phyloP scores from a whole-genome alignment of 139 green algal genomes.

The Coelastrella sp. region DNA sequence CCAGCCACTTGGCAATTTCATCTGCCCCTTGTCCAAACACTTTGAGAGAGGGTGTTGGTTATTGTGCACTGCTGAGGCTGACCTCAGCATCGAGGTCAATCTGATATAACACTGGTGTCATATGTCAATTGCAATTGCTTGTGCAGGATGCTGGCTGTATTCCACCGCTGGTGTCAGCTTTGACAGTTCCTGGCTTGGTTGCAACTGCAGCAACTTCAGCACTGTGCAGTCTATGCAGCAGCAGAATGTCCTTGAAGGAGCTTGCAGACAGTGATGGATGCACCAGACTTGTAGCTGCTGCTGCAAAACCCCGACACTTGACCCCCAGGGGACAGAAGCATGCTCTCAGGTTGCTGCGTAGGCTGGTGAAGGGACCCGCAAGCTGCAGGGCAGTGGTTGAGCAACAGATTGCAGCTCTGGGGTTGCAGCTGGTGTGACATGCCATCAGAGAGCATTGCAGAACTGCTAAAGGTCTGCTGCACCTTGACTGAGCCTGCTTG shows the following conservation, averaged over 20 bases:
- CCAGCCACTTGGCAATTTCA: too few relatives aligned
- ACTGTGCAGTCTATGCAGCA: slow-evolving; percentile 20
- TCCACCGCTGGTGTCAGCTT: slow-evolving; percentile 2
- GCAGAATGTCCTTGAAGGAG: background rate
- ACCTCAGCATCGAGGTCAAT: background rate
- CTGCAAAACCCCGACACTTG: background rate
- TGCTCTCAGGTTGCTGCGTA: slow-evolving; percentile 16
- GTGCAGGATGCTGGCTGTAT: slow-evolving; percentile 42
- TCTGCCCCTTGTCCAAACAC: too few relatives aligned
- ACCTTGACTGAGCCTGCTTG: background rate
- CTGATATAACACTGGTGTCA: background rate
- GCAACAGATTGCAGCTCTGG: background rate
- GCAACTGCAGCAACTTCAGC: slow-evolving; percentile 19
- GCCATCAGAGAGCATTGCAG: background rate
- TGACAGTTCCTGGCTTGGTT: background rate
- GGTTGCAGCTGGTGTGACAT: background rate
- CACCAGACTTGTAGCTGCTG: slow-evolving; percentile 1
- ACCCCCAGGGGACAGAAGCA: slow-evolving; percentile 10
- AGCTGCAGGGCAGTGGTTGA: slow-evolving; percentile 6
- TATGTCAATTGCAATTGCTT: too few relatives aligned
- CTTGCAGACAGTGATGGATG: background rate
- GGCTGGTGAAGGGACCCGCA: slow-evolving; percentile 5
- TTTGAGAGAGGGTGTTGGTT: too few relatives aligned
- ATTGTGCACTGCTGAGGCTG: background rate
- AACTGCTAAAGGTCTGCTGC: background rate